Base-by-base conservation (phyloP, 345 rosid species). In the Gossypium bickii region DNA sequence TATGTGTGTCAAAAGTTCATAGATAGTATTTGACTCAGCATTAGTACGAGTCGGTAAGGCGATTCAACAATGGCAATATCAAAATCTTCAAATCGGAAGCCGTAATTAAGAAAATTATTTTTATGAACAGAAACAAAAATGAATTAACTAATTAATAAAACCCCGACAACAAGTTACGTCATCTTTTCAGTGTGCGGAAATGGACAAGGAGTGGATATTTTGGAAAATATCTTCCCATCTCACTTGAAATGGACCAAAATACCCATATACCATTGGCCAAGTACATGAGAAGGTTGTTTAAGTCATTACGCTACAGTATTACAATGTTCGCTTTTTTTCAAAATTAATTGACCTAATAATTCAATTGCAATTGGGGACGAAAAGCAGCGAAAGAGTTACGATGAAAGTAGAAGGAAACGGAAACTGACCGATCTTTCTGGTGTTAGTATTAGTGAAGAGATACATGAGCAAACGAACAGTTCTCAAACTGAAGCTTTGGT, bases 401-500 rank as follows among this genome's bases (percentile, higher is more conserved):
- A 22, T n/a, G 3, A 17, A 47, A 3, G 12, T 10, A 38, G 9
- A 11, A 53, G 0, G 3, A 73, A 52, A 3, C 59, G 17, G 4
- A 22, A 44, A 52, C 83, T 88, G 44, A 92, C 98, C 98, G 64
- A 94, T 90, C 80, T 84, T 89, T 74, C 91, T 85, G 62, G 77
- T 73, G 82, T 92, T 95, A 83, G 80, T 80, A 69, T 89, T 87
- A 34, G 98, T 93, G 86, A 91, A 95, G 43, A 81, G 83, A 80
- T 89, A 95, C 91, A 95, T 93, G 75, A 92, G 88, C 67, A 95
- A 92, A 74, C 78, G 93, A 77, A 95, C 94, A 10, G 98, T 92
- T 73, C 97, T 86, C 79, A 94, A 29, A 80, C 99, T 92, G 88
- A 92, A 95, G 78, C 85, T 87, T 86, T 95, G 97, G 49, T 80